phyloP scores from a whole-genome alignment of 345 rosid species.

The Dipteronia dyeriana region DNA sequence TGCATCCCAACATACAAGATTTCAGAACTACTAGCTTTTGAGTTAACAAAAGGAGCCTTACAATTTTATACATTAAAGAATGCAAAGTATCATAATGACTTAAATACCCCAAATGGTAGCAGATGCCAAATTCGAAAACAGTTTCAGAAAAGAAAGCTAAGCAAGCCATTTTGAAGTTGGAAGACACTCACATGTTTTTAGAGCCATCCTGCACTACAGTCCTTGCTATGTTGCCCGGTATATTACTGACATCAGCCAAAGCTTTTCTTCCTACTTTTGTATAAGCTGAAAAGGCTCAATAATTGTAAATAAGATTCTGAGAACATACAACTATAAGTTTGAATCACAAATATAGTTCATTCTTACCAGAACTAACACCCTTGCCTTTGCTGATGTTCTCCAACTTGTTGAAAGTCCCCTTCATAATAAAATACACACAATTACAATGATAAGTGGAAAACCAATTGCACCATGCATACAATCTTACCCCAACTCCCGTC shows the following conservation, averaged over 20 bases:
- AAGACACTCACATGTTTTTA: slow-evolving; percentile 54
- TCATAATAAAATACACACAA: slow-evolving; percentile 25
- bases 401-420: slow-evolving; percentile 38
- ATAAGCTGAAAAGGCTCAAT: slow-evolving; percentile 39
- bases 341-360: not conserved
- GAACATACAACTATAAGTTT: not conserved
- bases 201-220: slow-evolving; percentile 45
- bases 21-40: not conserved
- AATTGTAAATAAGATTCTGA: slow-evolving; percentile 6
- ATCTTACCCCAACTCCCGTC: not conserved
- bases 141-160: not conserved
- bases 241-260: slow-evolving; percentile 77
- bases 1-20: slow-evolving; percentile 24
- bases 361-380: slow-evolving; percentile 42
- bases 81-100: slow-evolving; percentile 4
- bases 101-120: not conserved
- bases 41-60: not conserved
- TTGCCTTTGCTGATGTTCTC: slow-evolving; percentile 44
- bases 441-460: slow-evolving; percentile 2
- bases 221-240: slow-evolving; percentile 28
- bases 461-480: not conserved
- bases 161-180: not conserved
- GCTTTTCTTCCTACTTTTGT: slow-evolving; percentile 59
- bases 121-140: not conserved
- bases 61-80: slow-evolving; percentile 3